Base-by-base conservation (phyloP, 805 yeast genomes). In the Vanderwaltozyma polyspora region DNA sequence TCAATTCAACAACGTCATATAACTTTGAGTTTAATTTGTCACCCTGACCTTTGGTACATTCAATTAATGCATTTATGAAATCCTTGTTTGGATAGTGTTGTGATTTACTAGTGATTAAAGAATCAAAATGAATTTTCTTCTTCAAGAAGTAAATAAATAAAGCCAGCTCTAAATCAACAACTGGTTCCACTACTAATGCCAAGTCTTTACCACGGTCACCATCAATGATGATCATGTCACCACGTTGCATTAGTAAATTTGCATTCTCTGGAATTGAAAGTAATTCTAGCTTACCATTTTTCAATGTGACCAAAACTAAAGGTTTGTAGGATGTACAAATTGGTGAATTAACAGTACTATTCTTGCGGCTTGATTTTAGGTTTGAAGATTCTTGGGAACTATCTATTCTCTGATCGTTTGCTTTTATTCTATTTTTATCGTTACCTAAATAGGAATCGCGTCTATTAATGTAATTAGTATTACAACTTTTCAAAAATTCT, bases 121-220 rank as follows among this genome's bases (percentile, higher is more conserved):
- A 53, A 39, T 55, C 61, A 35, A 55, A 52, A 52, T 80, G 89
- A 39, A 78, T 76, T 43, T 76, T 70, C 50, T 81, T 81, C 57
- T 80, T 81, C 48, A 81, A 57, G 46, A 79, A 82, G 47, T 80
- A 80, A 50, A 81, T 70, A 38, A 82, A 66, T 31, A 80, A 66
- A 2, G 89, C 89, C 52, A 76, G 62, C 39, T 77, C 72, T 36
- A 79, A 64, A 29, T 67, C 69, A 21, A 80, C 68, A 28, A 66
- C 55, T 1, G 89, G 84, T 41, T 78, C 80, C 19, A 80, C 59
- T 29, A 81, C 74, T 70, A 76, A 70, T 8, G 77, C 89, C 42
- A 82, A 56, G 55, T 82, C 93, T 47, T 79, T 79, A 19, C 93
- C 93, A 41, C 91, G 65, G 52, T 82, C 93, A 35, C 91, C 93